Conservation (phyloP, 1,284 basidiomycete species). For the Bjerkandera adusta region DNA sequence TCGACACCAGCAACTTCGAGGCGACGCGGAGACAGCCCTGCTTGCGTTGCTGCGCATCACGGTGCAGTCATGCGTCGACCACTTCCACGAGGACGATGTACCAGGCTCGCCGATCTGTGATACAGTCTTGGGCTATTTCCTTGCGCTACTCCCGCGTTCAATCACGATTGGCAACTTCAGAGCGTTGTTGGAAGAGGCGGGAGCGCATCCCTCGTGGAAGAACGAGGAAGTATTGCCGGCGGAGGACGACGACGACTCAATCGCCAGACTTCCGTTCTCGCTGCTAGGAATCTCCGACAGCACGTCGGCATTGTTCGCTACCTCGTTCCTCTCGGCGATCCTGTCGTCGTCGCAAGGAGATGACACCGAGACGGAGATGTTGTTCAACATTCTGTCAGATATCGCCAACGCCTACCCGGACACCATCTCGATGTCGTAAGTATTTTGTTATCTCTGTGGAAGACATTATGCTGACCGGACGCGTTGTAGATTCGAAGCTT, state of each 20-base stretch:
- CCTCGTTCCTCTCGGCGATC: slow-evolving; percentile 78
- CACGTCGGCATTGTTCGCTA: slow-evolving; percentile 67
- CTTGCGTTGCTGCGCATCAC: slow-evolving; percentile 58
- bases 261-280: slow-evolving; percentile 53
- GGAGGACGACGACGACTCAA: slow-evolving; percentile 45
- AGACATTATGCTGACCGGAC: slow-evolving; percentile 15
- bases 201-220: slow-evolving; percentile 49
- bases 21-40: slow-evolving; percentile 56
- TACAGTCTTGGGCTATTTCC: slow-evolving; percentile 78
- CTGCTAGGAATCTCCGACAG: slow-evolving; percentile 67
- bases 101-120: slow-evolving; percentile 43
- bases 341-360: slow-evolving; percentile 78
- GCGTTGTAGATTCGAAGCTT: slow-evolving; percentile 63
- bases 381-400: slow-evolving; percentile 77
- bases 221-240: slow-evolving; percentile 28
- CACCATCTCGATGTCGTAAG: slow-evolving; percentile 72
- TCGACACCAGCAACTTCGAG: slow-evolving; percentile 63
- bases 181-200: slow-evolving; percentile 59
- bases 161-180: slow-evolving; percentile 55
- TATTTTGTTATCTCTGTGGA: slow-evolving; percentile 20
- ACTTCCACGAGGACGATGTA: slow-evolving; percentile 37
- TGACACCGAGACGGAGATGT: slow-evolving; percentile 77
- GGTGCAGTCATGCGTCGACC: slow-evolving; percentile 42
- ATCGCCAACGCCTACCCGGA: slow-evolving; percentile 74
- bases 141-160: slow-evolving; percentile 74